Base-by-base conservation (phyloP, 768 basidiomycete genomes). In the Strobilomyces confusus region DNA sequence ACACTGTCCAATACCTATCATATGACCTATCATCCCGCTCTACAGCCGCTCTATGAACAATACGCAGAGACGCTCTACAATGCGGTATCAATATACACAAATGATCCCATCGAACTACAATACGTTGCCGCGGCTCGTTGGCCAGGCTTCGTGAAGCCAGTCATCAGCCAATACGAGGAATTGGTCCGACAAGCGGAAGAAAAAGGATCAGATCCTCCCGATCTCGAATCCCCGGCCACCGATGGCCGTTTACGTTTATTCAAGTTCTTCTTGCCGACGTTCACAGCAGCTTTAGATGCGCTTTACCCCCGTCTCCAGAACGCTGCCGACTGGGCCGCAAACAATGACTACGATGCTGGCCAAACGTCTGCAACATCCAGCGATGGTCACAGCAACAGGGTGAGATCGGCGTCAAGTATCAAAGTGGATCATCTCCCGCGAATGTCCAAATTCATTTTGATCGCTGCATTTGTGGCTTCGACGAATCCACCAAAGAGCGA, bases 401-500 rank as follows among this genome's bases (percentile, higher is more conserved):
- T 12, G 30, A 61, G 44, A 62, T 49, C 30, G 42, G 49, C 20
- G 8, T 30, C 55, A 4, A 32, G n/a, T 26, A 47, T 61, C 41
- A 64, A 60, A 25, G 63, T 74, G 15, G 65, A 66, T 5, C 68
- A 73, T 19, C 72, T 87, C 33, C 84, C 86, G 2, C 77, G 80
- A 5, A 80, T 89, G 76, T 82, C 83, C 20, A 87, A 87, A 62
- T 92, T 83, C 60, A 75, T 93, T 22, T 71, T 94, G 5, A 67
- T 93, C 4, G 87, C 89, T 0, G 80, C 85, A 1, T 95, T 85
- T 63, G 70, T 93, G 37, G 90, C 92, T 6, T 91, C 90, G 38
- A 87, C 86, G 38, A 97, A 95, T 62, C 92, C 93, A 2, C 69
- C 84, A 0, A 86, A 83, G 62, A 84, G 83, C 9, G 93, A 95